Conservation (phyloP, 176 grass and related monocot genomes). For the Phoenix dactylifera region DNA sequence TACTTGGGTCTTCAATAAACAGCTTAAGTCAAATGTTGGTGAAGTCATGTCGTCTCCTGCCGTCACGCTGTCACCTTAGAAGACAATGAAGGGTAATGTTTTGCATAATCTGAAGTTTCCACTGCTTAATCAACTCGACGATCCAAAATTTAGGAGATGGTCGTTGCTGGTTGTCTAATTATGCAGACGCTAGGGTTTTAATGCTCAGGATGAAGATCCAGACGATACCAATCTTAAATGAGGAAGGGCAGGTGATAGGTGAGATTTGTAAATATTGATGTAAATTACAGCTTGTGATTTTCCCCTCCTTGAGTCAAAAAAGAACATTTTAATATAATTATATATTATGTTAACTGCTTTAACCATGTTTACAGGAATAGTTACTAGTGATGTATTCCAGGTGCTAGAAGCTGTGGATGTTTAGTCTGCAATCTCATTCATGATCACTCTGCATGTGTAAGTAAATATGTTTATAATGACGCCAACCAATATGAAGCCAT, state of each 20-base stretch:
- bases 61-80: slow-evolving; percentile 60
- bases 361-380: slow-evolving; percentile 48
- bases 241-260: slow-evolving; percentile 59
- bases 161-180: neutral
- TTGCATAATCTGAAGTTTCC: no score
- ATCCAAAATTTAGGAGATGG: no score
- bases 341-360: no score
- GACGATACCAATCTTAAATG: slow-evolving; percentile 32
- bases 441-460: slow-evolving; percentile 16
- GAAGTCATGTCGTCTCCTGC: slow-evolving; percentile 75
- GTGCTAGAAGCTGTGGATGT: slow-evolving; percentile 51
- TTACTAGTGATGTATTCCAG: slow-evolving; percentile 71
- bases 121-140: no score
- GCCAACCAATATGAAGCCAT: no score
- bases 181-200: slow-evolving; percentile 73
- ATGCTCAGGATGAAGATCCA: slow-evolving; percentile 83
- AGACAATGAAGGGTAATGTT: neutral
- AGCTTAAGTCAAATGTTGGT: slow-evolving; percentile 46
- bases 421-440: neutral
- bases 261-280: slow-evolving; percentile 5
- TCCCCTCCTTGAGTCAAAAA: no score
- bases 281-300: no score
- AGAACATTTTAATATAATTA: no score
- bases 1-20: no score
- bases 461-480: slow-evolving; percentile 21